phyloP scores from a whole-genome alignment of 1,284 basidiomycete species.

The Trichosporon sp. region DNA sequence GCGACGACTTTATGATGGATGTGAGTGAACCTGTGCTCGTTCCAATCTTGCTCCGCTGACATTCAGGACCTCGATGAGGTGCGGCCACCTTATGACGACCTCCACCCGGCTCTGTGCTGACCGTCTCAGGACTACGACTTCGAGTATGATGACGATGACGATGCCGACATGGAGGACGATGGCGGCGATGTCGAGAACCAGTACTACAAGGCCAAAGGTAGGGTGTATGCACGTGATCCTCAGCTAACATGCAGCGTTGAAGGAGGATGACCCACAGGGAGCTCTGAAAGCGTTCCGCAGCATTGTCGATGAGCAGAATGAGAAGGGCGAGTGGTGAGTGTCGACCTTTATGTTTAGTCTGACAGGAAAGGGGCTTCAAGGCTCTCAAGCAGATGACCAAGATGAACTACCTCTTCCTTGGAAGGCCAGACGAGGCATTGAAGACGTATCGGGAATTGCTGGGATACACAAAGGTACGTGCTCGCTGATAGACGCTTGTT shows the following conservation, averaged over 20 bases:
- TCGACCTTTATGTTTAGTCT: not conserved
- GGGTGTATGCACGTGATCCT: constrained; percentile 27
- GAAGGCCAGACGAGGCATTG: constrained; percentile 75
- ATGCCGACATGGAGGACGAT: constrained; percentile 61
- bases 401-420: constrained; percentile 74
- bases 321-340: constrained; percentile 84
- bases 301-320: constrained; percentile 81
- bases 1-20: constrained; percentile 50
- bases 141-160: constrained; percentile 83
- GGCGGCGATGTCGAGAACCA: constrained; percentile 95
- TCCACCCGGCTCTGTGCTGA: not conserved
- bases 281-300: constrained; percentile 79
- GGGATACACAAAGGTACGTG: constrained; percentile 70
- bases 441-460: constrained; percentile 78
- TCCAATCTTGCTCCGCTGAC: constrained; percentile 20
- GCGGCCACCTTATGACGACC: not conserved
- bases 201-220: constrained; percentile 96
- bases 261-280: constrained; percentile 82
- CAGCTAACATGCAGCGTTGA: constrained; percentile 59
- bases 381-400: constrained; percentile 97
- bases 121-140: constrained; percentile 80
- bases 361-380: constrained; percentile 82
- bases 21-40: constrained; percentile 22
- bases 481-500: not conserved
- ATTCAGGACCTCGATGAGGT: constrained; percentile 48